Evolutionary conservation across 2,329 filamentous ascomycete genomes (phyloP), one percentile per base, ranked within the genome.

Genomic region (Botryotinia narcissicola): DNA sequence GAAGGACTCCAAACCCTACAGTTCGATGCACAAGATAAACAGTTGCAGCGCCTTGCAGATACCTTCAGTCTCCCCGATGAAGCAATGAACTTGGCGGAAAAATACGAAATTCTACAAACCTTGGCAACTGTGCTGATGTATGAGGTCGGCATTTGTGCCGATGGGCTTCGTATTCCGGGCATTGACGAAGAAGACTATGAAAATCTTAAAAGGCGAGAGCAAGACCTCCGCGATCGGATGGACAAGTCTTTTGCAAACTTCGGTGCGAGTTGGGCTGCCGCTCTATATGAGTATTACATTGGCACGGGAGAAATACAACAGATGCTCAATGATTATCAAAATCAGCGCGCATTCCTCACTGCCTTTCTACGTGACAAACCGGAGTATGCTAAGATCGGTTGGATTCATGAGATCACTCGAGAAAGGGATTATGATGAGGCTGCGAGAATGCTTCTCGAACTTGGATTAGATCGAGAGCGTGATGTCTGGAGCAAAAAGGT

Each of bases 401-500:
- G 96, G 96, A 97, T 99, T 83, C 97, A 99, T 81, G 95, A 98
- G 80, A 87, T 98, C 12, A 86, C 90, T 74, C 87, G 88, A 37
- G 93, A 96, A 80, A 87, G 90, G 74, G 90, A 97, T 78, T 94
- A 94, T 75, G 85, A 88, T 20, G 87, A 89, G 73, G 95, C 95
- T 18, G 91, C 92, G 8, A 84, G 89, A 60, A 92, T 91, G 0
- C 86, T 99, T 64, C 85, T 92, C 61, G 85, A 89, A 12, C 86
- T 95, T 32, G 94, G 93, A 0, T 84, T 91, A 32, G 86, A 87
- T 68, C 89, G 90, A 71, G 95, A 98, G 81, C 88, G 89, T 70
- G 92, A 95, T 78, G 84, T 96, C 6, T 98, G 95, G 95, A 94
- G 90, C 83, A 97, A 97, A 84, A 96, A 97, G 82, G 93, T 97